These are phyloP conservation scores for Coffea canephora DNA, from an alignment of 257 asterid species.

Conservation along the genomic window DNA sequence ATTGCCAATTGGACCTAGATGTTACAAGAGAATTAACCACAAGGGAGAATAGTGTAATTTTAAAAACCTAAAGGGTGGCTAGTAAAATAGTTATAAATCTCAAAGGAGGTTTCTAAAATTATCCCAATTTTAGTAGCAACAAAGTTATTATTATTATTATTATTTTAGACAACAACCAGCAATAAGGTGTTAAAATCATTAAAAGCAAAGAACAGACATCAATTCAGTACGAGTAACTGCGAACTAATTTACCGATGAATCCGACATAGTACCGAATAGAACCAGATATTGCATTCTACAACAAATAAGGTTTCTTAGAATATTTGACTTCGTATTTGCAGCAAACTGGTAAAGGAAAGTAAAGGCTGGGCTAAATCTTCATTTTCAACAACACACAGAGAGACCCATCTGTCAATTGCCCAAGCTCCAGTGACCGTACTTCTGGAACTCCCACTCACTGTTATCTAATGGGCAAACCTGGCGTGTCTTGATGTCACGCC, in stretches of 20 bases:
- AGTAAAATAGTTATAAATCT: too few relatives aligned
- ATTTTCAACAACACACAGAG: not conserved
- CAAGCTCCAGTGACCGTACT: constrained; percentile 75
- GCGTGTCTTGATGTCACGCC: constrained; percentile 65
- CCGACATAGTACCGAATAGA: not conserved
- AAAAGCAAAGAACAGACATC: not conserved
- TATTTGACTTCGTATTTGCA: not conserved
- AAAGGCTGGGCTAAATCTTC: not conserved
- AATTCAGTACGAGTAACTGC: not conserved
- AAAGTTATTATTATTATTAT: too few relatives aligned
- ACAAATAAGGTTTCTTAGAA: not conserved
- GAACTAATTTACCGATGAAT: not conserved
- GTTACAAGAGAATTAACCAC: too few relatives aligned
- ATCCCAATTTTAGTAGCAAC: too few relatives aligned
- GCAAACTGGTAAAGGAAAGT: not conserved
- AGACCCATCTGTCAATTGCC: not conserved
- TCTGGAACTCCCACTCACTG: constrained; percentile 99
- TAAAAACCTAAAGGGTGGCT: too few relatives aligned
- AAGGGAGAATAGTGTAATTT: too few relatives aligned
- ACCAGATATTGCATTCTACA: not conserved
- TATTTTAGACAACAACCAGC: not conserved
- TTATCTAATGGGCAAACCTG: constrained; percentile 97
- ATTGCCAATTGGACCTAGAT: too few relatives aligned
- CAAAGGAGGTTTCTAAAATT: too few relatives aligned
- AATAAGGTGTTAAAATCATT: not conserved